Conservation (phyloP, 2,329 filamentous ascomycete species). For the Colletotrichum sp. region DNA sequence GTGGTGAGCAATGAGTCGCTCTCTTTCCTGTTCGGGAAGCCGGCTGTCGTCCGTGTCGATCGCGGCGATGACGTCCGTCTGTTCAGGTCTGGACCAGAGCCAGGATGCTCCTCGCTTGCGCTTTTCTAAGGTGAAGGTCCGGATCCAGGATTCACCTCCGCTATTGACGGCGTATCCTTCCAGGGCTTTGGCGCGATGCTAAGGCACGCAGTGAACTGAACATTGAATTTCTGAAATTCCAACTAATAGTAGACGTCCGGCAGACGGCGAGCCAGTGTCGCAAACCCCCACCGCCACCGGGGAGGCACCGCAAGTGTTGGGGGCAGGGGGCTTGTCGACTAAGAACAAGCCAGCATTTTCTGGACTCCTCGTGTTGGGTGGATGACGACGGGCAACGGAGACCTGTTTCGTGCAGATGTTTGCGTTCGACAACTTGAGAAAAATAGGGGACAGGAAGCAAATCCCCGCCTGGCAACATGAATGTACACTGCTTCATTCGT, state of each 20-base stretch:
- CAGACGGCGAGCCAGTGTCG: not conserved
- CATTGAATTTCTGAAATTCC: not conserved
- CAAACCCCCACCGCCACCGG: not conserved
- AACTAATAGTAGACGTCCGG: not conserved
- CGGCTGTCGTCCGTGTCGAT: constrained; percentile 15
- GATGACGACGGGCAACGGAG: not conserved
- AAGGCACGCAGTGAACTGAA: not conserved
- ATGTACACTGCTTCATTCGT: not conserved
- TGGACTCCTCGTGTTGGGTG: not conserved
- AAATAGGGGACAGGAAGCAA: not conserved
- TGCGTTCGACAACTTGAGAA: not conserved
- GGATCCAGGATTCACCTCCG: not conserved
- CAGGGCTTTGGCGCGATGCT: not conserved
- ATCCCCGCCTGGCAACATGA: not conserved
- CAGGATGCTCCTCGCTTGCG: not conserved
- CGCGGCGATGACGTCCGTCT: constrained; percentile 14
- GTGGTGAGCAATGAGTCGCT: not conserved
- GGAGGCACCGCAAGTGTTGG: not conserved
- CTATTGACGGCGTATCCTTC: not conserved
- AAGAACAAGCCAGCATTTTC: not conserved
- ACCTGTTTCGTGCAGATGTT: not conserved
- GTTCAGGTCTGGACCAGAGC: not conserved
- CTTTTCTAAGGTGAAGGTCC: not conserved
- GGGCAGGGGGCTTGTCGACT: not conserved
- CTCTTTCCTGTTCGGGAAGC: constrained; percentile 16